These are phyloP conservation scores for Phytopythium helicoides DNA, from an alignment of 352 stramenopile genomes.

Conservation along the genomic window DNA sequence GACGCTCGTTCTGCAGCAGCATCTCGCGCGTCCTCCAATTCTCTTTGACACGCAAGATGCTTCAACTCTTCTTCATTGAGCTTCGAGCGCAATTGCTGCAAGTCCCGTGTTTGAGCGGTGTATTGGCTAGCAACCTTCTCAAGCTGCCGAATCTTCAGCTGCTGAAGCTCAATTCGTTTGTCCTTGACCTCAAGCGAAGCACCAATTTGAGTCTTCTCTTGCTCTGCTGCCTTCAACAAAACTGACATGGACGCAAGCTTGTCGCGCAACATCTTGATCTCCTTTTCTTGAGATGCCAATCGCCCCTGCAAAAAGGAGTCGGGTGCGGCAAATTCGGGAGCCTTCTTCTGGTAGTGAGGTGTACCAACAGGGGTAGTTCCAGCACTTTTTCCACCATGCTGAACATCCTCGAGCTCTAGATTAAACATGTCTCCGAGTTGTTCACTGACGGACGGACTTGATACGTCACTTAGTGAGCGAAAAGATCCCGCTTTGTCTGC, in stretches of 20 bases:
- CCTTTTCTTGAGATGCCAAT: conserved; percentile 57
- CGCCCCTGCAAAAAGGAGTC: conserved; percentile 58
- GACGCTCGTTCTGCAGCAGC: conserved; percentile 10
- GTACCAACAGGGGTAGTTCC: background rate
- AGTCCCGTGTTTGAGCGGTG: conserved; percentile 41
- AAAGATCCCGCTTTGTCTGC: conserved; percentile 7
- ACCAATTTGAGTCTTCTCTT: conserved; percentile 54
- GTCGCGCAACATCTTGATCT: conserved; percentile 68
- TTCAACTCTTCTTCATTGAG: conserved; percentile 48
- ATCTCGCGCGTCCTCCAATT: conserved; percentile 30
- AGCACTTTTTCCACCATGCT: background rate
- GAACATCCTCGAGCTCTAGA: conserved; percentile 20
- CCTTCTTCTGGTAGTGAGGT: conserved; percentile 5
- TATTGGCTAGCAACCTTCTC: conserved; percentile 56
- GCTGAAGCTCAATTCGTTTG: conserved; percentile 65
- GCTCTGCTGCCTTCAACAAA: conserved; percentile 54
- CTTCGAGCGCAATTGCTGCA: conserved; percentile 39
- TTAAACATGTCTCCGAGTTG: conserved; percentile 33
- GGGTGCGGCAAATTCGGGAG: conserved; percentile 4
- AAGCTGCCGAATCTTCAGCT: conserved; percentile 60
- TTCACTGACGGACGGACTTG: conserved; percentile 14
- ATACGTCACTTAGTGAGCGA: conserved; percentile 27
- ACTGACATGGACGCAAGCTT: conserved; percentile 68
- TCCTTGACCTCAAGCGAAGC: conserved; percentile 74
- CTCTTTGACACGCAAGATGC: conserved; percentile 35